Evolutionary conservation across 305 asterid genomes (phyloP).

Genomic region (Fraxinus baroniana): DNA sequence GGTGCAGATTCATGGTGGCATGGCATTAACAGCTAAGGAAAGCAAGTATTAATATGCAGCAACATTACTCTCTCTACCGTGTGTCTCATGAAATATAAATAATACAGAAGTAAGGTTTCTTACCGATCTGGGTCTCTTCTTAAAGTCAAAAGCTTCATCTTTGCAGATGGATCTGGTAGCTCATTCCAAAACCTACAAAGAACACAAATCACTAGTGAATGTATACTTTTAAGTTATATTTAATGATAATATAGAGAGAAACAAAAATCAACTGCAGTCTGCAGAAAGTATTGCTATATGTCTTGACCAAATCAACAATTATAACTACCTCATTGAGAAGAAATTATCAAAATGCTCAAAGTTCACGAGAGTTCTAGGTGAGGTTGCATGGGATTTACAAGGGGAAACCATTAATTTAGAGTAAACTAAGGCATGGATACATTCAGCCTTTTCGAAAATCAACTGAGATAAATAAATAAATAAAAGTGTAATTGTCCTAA

Average conservation of each 20-base stretch:
- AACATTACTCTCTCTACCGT: background rate
- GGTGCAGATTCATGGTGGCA: background rate
- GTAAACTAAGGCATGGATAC: background rate
- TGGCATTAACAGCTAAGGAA: background rate
- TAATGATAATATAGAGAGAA: background rate
- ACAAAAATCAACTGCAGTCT: constrained; percentile 1
- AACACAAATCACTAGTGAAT: constrained; percentile 28
- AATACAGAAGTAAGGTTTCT: constrained; percentile 19
- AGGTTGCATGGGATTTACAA: background rate
- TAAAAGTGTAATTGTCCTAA: background rate
- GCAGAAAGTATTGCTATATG: background rate
- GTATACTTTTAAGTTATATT: background rate
- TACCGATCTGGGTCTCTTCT: constrained; percentile 90
- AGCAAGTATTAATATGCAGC: background rate
- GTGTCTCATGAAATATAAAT: constrained; percentile 10
- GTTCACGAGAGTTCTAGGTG: background rate
- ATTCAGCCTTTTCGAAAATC: background rate
- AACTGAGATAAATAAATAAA: background rate
- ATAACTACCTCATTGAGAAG: background rate
- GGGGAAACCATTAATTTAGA: background rate
- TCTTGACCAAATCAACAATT: background rate
- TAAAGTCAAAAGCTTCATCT: constrained; percentile 77
- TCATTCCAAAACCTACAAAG: constrained; percentile 87
- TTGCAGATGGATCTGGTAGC: constrained; percentile 96
- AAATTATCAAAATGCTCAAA: constrained; percentile 1